Base-by-base conservation (phyloP, 2,329 filamentous ascomycete species). In the Pseudophaeomoniella oleicola region DNA sequence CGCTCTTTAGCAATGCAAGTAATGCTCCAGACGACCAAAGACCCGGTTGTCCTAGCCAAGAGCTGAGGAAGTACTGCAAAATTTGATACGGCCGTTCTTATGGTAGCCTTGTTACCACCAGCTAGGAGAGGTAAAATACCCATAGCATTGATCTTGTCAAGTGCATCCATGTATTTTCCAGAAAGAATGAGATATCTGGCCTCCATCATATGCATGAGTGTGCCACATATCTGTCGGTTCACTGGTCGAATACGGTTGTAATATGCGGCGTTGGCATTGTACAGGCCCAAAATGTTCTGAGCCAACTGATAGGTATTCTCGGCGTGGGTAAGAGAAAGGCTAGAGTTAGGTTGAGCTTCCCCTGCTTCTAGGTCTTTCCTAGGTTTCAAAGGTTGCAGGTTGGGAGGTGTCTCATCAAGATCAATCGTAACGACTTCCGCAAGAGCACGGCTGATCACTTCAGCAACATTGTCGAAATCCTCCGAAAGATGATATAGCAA, bases 391-490 rank as follows among this genome's bases (percentile, higher is more conserved):
- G 85, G 84, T 57, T 86, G 75, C 35, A 93, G 64, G 30, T 78
- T 78, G 58, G 87, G 69, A 13, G 80, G 75, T 40, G 85, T 78
- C 48, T 90, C 80, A 37, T 85, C 86, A 48, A 94, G 72, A 49
- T 93, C 86, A 9, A 88, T 71, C 10, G 84, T 80, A 41, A 96
- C 77, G 32, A 85, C 83, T 57, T 96, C 86, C 38, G 87, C 92
- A 22, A 98, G 69, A 3, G 87, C 81, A 29, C 86, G 80, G 58
- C 87, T 94, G 51, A 96, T 75, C 45, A 96, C 88, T 16, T 73
- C 67, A 31, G 94, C 76, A n/a, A 96, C 92, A 37, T 78, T 86
- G 55, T 98, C 86, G 55, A 93, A 96, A 56, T 98, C 87, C 50
- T 85, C 84, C 0, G 90, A 88, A 31, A 98, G 69, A 56, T 98